Evolutionary conservation across 176 grass and related monocot genomes (phyloP), one percentile per base, ranked within the genome.

Genomic region (Carex scoparia): DNA sequence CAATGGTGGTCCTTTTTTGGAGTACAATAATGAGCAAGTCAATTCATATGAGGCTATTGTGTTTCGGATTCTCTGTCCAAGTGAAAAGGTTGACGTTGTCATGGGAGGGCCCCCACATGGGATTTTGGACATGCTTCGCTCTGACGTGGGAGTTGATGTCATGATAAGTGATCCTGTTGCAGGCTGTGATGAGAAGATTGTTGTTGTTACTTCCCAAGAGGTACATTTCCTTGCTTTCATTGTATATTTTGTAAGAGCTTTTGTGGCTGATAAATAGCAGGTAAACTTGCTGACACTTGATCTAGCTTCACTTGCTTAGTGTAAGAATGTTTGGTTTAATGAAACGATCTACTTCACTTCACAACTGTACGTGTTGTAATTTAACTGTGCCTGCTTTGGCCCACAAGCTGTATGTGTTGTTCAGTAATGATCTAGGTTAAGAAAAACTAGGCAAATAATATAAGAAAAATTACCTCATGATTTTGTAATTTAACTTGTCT

Each of bases 51-150:
- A 98, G 75, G 91, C 89, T 27, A 90, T 98, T 59, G 49, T 98
- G 83, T 98, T 98, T 79, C 86, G 95, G 87, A 98, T 98, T 85
- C 93, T 98, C 65, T 98, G 95, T 86, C 95, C 95, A 75, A 92
- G 82, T 85, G 87, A 95, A 61, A 98, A 95, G 85, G 91, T 89
- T 79, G 88, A 85, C 48, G 87, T 83, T 80, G 84, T 95, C 78
- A 67, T 92, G 72, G 92, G 86, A 88, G 64, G 51, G 4, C 13
- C 82, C 3, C 72, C 67, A 46, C 85, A 82, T 93, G 95, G 95
- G 88, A 90, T 95, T 85, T 88, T 94, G 62, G 93, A 95, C 67
- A 93, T 89, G 88, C 84, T 98, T 53, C 92, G 86, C 82, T 79
- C 38, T 81, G 96, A 98, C 70, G 87, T 98, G 55, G 96, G 96